Percentiles rank a stretch among this genome's conserved stretches.
phyloP scores from a whole-genome alignment of 176 grass and related monocot species.

The Microstegium vimineum region DNA sequence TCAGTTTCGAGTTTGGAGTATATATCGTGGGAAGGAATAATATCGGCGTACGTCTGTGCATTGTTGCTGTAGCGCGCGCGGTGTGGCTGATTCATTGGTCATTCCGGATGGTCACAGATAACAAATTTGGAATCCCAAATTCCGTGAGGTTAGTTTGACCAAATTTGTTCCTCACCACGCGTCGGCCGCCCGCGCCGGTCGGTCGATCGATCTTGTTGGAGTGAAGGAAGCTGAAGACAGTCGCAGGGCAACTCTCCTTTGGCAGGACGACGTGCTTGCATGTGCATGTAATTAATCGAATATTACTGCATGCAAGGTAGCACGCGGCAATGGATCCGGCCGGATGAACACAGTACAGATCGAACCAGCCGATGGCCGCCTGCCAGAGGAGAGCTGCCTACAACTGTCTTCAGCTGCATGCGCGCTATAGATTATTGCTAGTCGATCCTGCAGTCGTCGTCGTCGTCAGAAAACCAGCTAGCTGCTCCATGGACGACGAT shows the following conservation, averaged over 20 bases:
- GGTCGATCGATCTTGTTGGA: neutral
- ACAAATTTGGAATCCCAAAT: too few relatives aligned
- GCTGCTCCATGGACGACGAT: neutral
- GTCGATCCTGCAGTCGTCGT: neutral
- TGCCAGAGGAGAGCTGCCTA: slow-evolving; percentile 62
- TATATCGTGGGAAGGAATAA: too few relatives aligned
- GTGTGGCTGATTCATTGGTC: too few relatives aligned
- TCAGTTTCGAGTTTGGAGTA: neutral
- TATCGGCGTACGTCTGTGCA: neutral
- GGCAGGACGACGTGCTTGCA: slow-evolving; percentile 23
- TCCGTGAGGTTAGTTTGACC: too few relatives aligned
- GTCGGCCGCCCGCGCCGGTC: too few relatives aligned
- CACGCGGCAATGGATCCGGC: neutral
- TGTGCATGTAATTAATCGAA: neutral
- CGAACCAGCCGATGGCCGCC: neutral
- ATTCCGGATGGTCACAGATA: too few relatives aligned
- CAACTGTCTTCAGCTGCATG: slow-evolving; percentile 33
- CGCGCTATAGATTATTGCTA: too few relatives aligned
- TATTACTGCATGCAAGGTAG: neutral
- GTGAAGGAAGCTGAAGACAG: slow-evolving; percentile 32
- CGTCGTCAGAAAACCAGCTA: neutral
- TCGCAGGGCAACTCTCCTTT: slow-evolving; percentile 76
- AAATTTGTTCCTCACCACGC: too few relatives aligned
- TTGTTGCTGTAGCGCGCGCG: neutral
- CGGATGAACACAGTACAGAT: neutral